Conservation (phyloP, 495 filamentous ascomycete genomes). For the Filosporella fistucella region DNA sequence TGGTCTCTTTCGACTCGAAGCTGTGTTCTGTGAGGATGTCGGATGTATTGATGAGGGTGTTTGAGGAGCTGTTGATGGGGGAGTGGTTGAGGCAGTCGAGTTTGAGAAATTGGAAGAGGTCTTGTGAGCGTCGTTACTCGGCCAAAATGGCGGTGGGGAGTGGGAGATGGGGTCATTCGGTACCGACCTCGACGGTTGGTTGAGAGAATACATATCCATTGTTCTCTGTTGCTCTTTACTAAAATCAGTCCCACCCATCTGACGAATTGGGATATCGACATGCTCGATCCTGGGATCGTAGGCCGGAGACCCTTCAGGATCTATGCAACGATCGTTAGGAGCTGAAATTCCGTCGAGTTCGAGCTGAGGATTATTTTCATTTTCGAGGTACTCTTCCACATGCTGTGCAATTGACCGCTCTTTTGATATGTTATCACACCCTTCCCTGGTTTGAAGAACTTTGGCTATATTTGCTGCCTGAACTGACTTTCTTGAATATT, state of each 20-base stretch:
- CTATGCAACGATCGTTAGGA: background rate
- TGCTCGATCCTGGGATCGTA: conserved; percentile 1
- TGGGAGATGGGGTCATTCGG: no score
- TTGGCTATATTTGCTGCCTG: conserved; percentile 1
- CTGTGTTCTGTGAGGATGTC: background rate
- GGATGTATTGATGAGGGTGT: conserved; percentile 4
- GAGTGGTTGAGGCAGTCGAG: conserved; percentile 7
- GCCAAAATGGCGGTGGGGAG: no score
- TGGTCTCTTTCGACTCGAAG: conserved; percentile 2
- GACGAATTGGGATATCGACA: background rate
- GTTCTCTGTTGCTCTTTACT: conserved; percentile 4
- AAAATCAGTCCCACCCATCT: conserved; percentile 3
- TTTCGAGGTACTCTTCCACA: conserved; percentile 15
- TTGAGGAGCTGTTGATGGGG: conserved; percentile 6
- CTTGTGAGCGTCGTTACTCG: no score
- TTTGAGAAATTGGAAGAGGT: conserved; percentile 3
- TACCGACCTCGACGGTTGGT: no score
- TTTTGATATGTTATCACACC: conserved; percentile 9
- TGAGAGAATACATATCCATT: background rate
- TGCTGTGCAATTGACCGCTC: conserved; percentile 10
- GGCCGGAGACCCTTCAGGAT: background rate
- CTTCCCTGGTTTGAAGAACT: background rate
- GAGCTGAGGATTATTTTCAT: background rate
- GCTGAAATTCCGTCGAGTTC: background rate
- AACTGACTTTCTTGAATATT: no score